Evolutionary conservation across 2,329 filamentous ascomycete genomes (phyloP).

Genomic region (Grosmannia clavigera): DNA sequence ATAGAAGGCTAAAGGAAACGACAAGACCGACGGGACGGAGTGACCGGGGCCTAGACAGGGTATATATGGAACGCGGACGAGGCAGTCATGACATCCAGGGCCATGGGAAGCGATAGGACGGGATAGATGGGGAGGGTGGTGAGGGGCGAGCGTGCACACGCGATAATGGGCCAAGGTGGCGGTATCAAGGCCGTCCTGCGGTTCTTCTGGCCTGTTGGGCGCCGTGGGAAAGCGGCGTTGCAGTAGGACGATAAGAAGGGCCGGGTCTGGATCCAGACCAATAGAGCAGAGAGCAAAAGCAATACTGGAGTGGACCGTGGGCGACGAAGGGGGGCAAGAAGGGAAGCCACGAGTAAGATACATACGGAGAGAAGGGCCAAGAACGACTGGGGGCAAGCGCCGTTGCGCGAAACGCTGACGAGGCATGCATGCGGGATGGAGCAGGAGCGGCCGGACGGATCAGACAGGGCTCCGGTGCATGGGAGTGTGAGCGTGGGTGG

Average conservation of each 20-base stretch:
- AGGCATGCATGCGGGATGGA: not conserved
- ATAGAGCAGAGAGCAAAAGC: constrained; percentile 7
- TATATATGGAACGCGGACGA: not conserved
- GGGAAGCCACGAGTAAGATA: not conserved
- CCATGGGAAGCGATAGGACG: constrained; percentile 1
- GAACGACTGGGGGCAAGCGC: not conserved
- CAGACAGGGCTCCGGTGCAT: not conserved
- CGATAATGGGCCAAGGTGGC: constrained; percentile 1
- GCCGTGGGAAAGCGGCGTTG: not conserved
- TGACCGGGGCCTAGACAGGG: not conserved
- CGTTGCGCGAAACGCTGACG: not conserved
- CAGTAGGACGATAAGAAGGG: not conserved
- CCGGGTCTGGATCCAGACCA: constrained; percentile 3
- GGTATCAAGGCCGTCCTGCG: not conserved
- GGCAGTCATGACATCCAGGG: constrained; percentile 8
- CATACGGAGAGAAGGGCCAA: not conserved
- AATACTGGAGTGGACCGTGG: constrained; percentile 4
- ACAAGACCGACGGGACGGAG: not conserved
- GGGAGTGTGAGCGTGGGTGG: not conserved
- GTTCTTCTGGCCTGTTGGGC: not conserved
- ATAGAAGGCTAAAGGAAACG: not conserved
- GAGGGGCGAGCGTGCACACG: not conserved
- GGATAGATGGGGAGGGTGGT: not conserved
- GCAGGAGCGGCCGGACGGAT: not conserved
- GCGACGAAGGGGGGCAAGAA: not conserved